Evolutionary conservation across 2,329 filamentous ascomycete genomes (phyloP), one percentile per base, ranked within the genome.

Genomic region (Talaromyces sp.): DNA sequence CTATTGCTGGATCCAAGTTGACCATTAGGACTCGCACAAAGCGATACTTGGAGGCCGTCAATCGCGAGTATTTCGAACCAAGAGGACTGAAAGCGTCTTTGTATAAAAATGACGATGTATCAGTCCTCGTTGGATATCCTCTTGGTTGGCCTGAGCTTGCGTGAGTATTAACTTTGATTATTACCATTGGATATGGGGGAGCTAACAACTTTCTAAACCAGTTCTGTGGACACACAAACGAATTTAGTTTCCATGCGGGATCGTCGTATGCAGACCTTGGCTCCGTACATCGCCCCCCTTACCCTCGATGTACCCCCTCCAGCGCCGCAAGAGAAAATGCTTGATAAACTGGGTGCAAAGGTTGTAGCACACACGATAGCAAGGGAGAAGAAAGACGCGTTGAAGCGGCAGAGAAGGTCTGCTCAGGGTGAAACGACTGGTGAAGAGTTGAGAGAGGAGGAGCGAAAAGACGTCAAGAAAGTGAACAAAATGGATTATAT

Each of bases 41-140:
- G 14, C 41, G 27, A 16, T 60, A 60, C 16, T 41, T 60, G 41
- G 16, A 31, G 41, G 43, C 16, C 7, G 58, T 49, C 5, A 60
- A 60, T 33, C 58, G 58, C 41, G 58, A 60, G 7, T 60, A 60
- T 60, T 60, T 60, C 58, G 41, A 60, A 13, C 58, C 58, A 35
- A 60, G 58, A 19, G 58, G 58, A 49, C 43, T 60, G 27, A 60
- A 60, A 14, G 58, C n/a, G 2, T 60, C 41, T 27, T 24, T 60
- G 27, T 60, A 35, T 39, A 60, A 60, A 19, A 31, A 60, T 35
- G 39, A 49, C 31, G 58, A 49, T 49, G 37, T 60, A 31, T 60
- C 41, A 13, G 14, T 13, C 3, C 43, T 60, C 19, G 16, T 49
- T 7, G 37, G 58, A 19, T 60, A 47, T 60, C 41, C 58, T 14